These are phyloP conservation scores for Euphorbia lathyris DNA, from an alignment of 345 rosid species.

Conservation along the genomic window DNA sequence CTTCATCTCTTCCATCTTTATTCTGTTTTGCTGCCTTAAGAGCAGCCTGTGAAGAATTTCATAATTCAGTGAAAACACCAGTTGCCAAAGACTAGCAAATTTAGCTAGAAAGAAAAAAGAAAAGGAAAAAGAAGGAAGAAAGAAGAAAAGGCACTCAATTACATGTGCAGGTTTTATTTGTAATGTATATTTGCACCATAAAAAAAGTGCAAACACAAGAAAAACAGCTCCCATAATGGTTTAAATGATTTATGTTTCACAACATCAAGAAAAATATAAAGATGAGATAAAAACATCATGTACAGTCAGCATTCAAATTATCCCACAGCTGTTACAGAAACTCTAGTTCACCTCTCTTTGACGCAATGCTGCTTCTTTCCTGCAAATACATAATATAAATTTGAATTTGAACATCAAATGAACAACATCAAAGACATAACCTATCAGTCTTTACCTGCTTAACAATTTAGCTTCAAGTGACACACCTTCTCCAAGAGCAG, in stretches of 20 bases:
- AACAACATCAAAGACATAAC: conserved; percentile 20
- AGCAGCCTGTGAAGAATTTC: conserved; percentile 61
- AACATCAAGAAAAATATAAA: conserved; percentile 8
- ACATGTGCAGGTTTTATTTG: neutral
- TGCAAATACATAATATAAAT: conserved; percentile 28
- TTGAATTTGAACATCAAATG: conserved; percentile 18
- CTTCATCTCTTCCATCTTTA: conserved; percentile 71
- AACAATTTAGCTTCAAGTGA: conserved; percentile 91
- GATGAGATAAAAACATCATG: neutral
- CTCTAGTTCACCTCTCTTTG: conserved; percentile 73
- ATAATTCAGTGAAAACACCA: conserved; percentile 11
- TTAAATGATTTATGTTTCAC: neutral
- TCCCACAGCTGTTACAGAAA: neutral
- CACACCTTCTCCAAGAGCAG: conserved; percentile 93
- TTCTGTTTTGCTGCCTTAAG: conserved; percentile 81
- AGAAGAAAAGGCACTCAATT: neutral
- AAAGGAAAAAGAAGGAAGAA: neutral
- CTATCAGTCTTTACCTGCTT: conserved; percentile 55
- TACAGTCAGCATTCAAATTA: conserved; percentile 1
- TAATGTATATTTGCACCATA: conserved; percentile 4
- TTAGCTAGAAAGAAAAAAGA: neutral
- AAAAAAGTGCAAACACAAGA: neutral
- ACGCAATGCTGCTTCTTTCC: conserved; percentile 90
- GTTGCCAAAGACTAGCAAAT: neutral
- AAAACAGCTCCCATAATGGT: conserved; percentile 9